These are phyloP conservation scores for Paecilomyces variotii DNA, from an alignment of 2,329 filamentous ascomycete genomes.

Conservation along the genomic window DNA sequence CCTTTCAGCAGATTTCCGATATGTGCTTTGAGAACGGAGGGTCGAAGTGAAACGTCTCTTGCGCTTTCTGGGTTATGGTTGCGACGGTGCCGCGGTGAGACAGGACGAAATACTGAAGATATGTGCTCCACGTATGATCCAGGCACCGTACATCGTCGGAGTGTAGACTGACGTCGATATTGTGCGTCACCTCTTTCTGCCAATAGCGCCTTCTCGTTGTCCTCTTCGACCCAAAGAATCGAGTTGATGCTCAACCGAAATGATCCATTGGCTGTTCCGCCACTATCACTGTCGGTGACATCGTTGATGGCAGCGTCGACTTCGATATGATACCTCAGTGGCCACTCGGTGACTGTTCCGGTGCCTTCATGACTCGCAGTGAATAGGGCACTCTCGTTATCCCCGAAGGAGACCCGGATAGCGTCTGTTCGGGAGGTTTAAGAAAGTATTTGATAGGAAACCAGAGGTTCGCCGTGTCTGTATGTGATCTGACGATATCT, in stretches of 20 bases:
- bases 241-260: no score
- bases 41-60: slow-evolving; percentile 7
- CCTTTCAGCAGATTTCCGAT: slow-evolving; percentile 7
- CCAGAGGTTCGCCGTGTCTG: no score
- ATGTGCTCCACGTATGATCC: background rate
- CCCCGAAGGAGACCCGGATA: no score
- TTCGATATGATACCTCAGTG: background rate
- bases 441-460: no score
- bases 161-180: background rate
- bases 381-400: background rate
- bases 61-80: slow-evolving; percentile 8
- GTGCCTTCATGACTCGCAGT: background rate
- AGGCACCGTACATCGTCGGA: no score
- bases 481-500: no score
- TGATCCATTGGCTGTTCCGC: background rate
- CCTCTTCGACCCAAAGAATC: no score
- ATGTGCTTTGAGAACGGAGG: slow-evolving; percentile 7
- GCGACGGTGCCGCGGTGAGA: slow-evolving; percentile 8
- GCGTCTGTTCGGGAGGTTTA: background rate
- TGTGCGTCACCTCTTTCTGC: background rate
- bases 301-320: background rate
- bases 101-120: slow-evolving; percentile 11
- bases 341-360: background rate
- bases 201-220: background rate
- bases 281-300: background rate